Evolutionary conservation across 768 basidiomycete species (phyloP).

Genomic region (Kwoniella dendrophila): DNA sequence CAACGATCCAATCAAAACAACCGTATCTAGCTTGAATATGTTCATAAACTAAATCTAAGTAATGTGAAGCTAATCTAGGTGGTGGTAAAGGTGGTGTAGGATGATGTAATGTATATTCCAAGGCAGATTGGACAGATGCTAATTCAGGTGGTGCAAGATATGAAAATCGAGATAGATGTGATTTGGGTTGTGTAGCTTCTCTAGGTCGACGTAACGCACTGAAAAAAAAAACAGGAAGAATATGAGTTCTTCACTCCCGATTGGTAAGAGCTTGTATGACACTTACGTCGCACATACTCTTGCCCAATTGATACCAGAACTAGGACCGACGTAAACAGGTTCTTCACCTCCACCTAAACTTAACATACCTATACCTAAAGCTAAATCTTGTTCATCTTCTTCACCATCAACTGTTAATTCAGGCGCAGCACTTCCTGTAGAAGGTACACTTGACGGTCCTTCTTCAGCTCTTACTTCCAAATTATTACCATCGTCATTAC

Average conservation of each 20-base stretch:
- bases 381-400: constrained; percentile 37
- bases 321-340: constrained; percentile 42
- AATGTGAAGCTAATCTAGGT: constrained; percentile 28
- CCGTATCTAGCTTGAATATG: constrained; percentile 35
- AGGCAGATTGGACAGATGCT: constrained; percentile 36
- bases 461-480: constrained; percentile 14
- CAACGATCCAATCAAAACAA: constrained; percentile 29
- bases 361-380: constrained; percentile 35
- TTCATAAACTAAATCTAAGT: constrained; percentile 30
- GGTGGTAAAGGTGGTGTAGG: constrained; percentile 38
- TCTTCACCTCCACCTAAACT: constrained; percentile 38
- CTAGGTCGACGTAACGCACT: constrained; percentile 38
- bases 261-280: background rate
- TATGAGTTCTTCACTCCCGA: background rate
- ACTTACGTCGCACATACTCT: constrained; percentile 46
- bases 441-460: background rate
- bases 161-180: constrained; percentile 35
- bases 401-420: constrained; percentile 15
- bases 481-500: background rate
- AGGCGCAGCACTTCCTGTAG: constrained; percentile 8
- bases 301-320: constrained; percentile 46
- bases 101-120: constrained; percentile 36
- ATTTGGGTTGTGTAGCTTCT: constrained; percentile 18
- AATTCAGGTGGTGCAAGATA: constrained; percentile 38
- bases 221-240: background rate